Percentiles rank a stretch among this genome's conserved stretches.
These are phyloP conservation scores for Graphilbum ipis-grandicollis DNA, from an alignment of 2,329 filamentous ascomycete species.

Conservation along the genomic window DNA sequence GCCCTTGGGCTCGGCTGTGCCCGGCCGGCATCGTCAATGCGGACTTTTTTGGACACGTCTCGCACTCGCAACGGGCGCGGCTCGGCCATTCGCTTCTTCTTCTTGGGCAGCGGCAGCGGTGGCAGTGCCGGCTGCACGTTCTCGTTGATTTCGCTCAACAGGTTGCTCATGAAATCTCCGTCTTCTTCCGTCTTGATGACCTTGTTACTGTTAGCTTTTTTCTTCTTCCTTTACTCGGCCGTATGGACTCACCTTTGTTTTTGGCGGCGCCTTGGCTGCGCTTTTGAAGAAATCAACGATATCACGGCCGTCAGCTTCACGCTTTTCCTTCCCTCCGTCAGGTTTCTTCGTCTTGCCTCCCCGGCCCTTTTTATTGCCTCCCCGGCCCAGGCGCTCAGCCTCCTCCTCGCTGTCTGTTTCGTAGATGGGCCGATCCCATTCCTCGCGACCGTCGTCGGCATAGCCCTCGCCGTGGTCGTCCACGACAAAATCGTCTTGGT, in stretches of 20 bases:
- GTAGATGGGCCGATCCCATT: constrained; percentile 64
- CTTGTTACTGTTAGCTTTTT: constrained; percentile 22
- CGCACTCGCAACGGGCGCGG: too few relatives aligned
- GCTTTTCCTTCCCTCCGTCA: constrained; percentile 65
- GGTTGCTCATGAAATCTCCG: constrained; percentile 66
- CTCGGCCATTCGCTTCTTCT: constrained; percentile 53
- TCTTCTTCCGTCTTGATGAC: constrained; percentile 70
- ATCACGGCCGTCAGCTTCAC: constrained; percentile 74
- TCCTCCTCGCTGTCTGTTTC: constrained; percentile 65
- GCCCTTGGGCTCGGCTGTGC: constrained; percentile 28
- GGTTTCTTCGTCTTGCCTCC: constrained; percentile 82
- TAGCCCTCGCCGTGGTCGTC: constrained; percentile 97
- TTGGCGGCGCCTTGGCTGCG: constrained; percentile 45
- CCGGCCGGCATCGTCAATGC: constrained; percentile 24
- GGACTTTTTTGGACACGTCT: constrained; percentile 47
- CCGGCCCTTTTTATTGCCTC: too few relatives aligned
- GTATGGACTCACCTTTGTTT: constrained; percentile 53
- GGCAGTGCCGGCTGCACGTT: constrained; percentile 43
- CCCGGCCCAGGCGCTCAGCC: too few relatives aligned
- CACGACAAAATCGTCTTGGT: constrained; percentile 94
- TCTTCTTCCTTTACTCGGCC: neutral
- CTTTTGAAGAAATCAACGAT: constrained; percentile 93
- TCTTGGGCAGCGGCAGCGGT: constrained; percentile 26
- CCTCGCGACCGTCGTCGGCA: constrained; percentile 87
- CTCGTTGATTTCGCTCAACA: constrained; percentile 76